Percentiles rank a stretch among this genome's conserved stretches.
phyloP scores from a whole-genome alignment of 352 stramenopile species.

The Aphanomyces invadans region DNA sequence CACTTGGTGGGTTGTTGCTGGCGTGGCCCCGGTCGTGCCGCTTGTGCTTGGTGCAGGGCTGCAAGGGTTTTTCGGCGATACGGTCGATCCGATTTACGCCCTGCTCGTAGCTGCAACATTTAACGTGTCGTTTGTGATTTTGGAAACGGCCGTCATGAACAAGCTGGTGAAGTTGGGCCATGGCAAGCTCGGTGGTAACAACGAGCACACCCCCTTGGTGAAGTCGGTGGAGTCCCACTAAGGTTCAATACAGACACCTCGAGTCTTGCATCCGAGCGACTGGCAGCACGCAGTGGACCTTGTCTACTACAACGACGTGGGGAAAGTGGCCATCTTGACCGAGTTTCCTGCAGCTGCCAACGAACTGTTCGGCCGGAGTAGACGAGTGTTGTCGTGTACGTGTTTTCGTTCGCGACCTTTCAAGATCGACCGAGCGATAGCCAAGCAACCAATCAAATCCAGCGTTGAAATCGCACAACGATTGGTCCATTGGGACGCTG shows the following conservation, averaged over 20 bases:
- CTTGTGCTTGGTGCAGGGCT: background rate
- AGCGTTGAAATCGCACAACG: background rate
- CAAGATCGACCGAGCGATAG: background rate
- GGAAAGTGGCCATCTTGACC: too few relatives aligned
- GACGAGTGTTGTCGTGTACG: too few relatives aligned
- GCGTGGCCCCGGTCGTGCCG: background rate
- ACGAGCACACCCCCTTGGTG: background rate
- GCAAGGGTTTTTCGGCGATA: background rate
- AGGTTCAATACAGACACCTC: too few relatives aligned
- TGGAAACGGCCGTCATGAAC: slow-evolving; percentile 17
- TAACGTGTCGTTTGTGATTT: slow-evolving; percentile 1
- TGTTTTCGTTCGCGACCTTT: too few relatives aligned
- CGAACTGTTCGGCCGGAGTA: too few relatives aligned
- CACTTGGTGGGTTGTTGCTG: slow-evolving; percentile 1
- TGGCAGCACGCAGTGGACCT: too few relatives aligned
- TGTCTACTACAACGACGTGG: too few relatives aligned
- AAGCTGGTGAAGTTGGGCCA: slow-evolving; percentile 1
- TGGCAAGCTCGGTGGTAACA: background rate
- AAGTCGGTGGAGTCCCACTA: background rate
- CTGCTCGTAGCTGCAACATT: background rate
- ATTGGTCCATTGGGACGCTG: background rate
- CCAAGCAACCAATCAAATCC: background rate
- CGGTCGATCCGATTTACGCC: background rate
- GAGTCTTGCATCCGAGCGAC: too few relatives aligned
- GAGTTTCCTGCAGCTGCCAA: too few relatives aligned